A percentile compares a stretch with the other conserved stretches of the same genome.
These are phyloP conservation scores for Persicaria maculosa DNA, from an alignment of 148 eudicot genomes.

Conservation along the genomic window DNA sequence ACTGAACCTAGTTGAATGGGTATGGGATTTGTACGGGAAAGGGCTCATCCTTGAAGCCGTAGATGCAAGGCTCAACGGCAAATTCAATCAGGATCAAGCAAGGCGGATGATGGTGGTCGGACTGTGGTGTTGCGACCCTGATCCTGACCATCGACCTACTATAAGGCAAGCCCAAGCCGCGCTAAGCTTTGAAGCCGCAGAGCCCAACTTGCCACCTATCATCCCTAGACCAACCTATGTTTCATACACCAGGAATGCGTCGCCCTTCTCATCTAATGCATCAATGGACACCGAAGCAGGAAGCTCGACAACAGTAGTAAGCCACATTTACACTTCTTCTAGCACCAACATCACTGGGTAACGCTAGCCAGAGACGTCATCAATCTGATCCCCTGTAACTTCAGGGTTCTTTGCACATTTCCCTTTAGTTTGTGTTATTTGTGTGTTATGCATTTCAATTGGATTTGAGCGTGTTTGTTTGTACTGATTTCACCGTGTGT, in stretches of 20 bases:
- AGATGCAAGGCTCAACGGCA: constrained; percentile 23
- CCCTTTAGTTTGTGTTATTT: not conserved
- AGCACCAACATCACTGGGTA: no score
- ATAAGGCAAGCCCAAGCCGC: constrained; percentile 38
- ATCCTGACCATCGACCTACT: constrained; percentile 32
- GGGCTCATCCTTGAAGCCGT: constrained; percentile 26
- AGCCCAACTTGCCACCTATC: constrained; percentile 22
- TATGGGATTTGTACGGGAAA: constrained; percentile 36
- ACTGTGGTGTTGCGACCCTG: constrained; percentile 57
- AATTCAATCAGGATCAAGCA: constrained; percentile 25
- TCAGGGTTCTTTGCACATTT: no score
- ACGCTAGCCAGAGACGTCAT: no score
- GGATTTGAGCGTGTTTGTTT: not conserved
- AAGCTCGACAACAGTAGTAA: not conserved
- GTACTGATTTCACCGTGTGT: no score
- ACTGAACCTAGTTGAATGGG: constrained; percentile 32
- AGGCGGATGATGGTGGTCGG: constrained; percentile 41
- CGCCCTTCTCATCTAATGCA: not conserved
- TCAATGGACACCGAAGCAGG: not conserved
- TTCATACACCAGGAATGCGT: not conserved
- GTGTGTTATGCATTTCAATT: not conserved
- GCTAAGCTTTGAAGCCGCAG: constrained; percentile 32
- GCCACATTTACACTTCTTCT: not conserved
- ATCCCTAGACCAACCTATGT: constrained; percentile 23
- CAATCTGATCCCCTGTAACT: no score